Evolutionary conservation across 768 basidiomycete genomes (phyloP).

Genomic region (Pleurotus sapidus): DNA sequence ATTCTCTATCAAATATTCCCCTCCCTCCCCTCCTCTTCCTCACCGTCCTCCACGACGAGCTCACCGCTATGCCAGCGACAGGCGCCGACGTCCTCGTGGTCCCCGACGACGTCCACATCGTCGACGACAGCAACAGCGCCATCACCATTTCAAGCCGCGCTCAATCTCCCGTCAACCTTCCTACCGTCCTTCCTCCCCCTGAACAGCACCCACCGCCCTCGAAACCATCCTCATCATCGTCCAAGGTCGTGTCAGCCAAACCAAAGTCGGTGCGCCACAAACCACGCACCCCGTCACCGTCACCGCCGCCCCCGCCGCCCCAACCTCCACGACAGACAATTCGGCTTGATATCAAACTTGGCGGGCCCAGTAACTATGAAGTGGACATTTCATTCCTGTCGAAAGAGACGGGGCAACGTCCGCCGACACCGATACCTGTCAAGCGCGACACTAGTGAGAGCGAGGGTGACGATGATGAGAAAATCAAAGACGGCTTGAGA

Average conservation of each 20-base stretch:
- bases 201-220: neutral
- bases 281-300: conserved; percentile 40
- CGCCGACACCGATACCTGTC: conserved; percentile 46
- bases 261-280: conserved; percentile 20
- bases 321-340: conserved; percentile 60
- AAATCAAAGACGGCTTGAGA: conserved; percentile 24
- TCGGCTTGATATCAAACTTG: conserved; percentile 65
- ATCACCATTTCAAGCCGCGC: conserved; percentile 1
- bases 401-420: conserved; percentile 64
- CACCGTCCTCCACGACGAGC: neutral
- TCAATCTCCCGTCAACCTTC: neutral
- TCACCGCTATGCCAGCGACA: neutral
- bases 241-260: conserved; percentile 15
- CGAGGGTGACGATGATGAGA: conserved; percentile 47
- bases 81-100: conserved; percentile 15
- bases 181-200: neutral
- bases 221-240: conserved; percentile 8
- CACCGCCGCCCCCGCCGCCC: conserved; percentile 55
- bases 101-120: conserved; percentile 14
- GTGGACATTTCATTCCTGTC: conserved; percentile 60
- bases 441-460: conserved; percentile 55
- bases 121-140: conserved; percentile 13
- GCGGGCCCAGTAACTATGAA: conserved; percentile 73
- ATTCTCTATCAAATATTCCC: conserved; percentile 13
- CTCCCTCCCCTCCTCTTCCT: conserved; percentile 6